Base-by-base conservation (phyloP, 139 green algal genomes). In the Volvox reticuliferus region DNA sequence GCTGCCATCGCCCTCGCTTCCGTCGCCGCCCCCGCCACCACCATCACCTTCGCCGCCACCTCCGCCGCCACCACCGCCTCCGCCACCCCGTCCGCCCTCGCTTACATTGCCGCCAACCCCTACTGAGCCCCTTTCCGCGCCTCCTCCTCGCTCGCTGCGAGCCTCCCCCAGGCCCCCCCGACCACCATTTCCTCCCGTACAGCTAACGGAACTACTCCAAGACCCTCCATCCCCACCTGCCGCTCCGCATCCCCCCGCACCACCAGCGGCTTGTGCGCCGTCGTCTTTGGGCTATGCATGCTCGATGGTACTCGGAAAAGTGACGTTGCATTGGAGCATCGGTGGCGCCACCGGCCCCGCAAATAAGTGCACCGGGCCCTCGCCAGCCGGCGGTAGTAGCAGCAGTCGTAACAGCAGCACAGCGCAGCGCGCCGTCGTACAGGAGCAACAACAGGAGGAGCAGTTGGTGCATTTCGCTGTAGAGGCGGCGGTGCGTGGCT, bases 401-500 rank as follows among this genome's bases (percentile, higher is more conserved):
- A 61, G 35, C 75, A 55, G 75, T n/a, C 17, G 75, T 21, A 55
- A 6, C 77, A 82, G 28, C 71, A 79, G 37, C 44, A 55, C 44
- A 55, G 44, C 44, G 44, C 44, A 55, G 44, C 44, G 44, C 44
- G 44, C 44, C 44, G 44, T 55, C 5, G 44, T 9, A 55, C 44
- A 5, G 44, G 44, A 9, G 44, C 5, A 55, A 36, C 77, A 82
- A 35, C 78, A 83, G 78, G 14, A 32, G 36, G 21, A 67, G 36
- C 78, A 79, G 67, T 36, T 88, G 83, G 36, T 80, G 24, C 83
- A 88, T 37, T 88, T 88, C 33, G 83, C 67, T 21, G 83, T 88
- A 24, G 82, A 88, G 62, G 35, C 83, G 35, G 67, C 12, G 12
- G 83, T 88, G 12, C 30, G 22, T 0, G 83, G 83, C 2, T 88